phyloP scores from a whole-genome alignment of 495 filamentous ascomycete genomes.

The Podospora fimiseda region DNA sequence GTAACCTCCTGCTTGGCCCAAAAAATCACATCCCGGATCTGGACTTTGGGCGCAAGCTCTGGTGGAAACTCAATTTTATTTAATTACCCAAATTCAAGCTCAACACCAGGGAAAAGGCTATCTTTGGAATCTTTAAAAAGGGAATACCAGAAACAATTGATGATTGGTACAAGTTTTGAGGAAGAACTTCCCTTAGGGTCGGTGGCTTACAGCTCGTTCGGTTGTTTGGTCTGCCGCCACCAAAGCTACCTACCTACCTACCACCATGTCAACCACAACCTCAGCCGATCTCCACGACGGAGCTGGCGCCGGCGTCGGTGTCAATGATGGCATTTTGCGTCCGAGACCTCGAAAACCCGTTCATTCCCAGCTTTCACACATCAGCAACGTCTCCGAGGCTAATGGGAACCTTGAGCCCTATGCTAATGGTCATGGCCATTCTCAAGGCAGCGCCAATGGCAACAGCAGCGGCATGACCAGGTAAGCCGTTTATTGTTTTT shows the following conservation, averaged over 20 bases:
- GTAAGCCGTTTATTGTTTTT: no score
- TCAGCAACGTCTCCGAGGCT: conserved; percentile 29
- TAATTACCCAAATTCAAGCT: background rate
- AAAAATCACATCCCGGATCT: background rate
- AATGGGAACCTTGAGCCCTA: conserved; percentile 28
- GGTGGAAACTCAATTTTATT: conserved; percentile 1
- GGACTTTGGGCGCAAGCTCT: background rate
- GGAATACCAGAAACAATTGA: background rate
- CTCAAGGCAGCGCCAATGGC: background rate
- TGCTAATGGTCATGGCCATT: conserved; percentile 20
- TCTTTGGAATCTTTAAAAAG: background rate
- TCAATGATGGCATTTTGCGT: conserved; percentile 31
- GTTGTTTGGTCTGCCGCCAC: background rate
- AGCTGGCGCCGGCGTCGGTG: background rate
- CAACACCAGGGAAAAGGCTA: background rate
- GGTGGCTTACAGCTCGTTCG: background rate
- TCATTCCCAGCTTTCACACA: conserved; percentile 35
- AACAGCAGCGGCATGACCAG: conserved; percentile 31
- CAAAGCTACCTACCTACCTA: conserved; percentile 10
- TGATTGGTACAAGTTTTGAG: background rate
- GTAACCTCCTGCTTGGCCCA: background rate
- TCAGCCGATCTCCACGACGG: conserved; percentile 24
- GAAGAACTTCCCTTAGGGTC: no score
- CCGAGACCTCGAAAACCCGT: conserved; percentile 40
- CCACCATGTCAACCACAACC: conserved; percentile 8